phyloP scores from a whole-genome alignment of 257 asterid genomes.

The Henckelia pumila region DNA sequence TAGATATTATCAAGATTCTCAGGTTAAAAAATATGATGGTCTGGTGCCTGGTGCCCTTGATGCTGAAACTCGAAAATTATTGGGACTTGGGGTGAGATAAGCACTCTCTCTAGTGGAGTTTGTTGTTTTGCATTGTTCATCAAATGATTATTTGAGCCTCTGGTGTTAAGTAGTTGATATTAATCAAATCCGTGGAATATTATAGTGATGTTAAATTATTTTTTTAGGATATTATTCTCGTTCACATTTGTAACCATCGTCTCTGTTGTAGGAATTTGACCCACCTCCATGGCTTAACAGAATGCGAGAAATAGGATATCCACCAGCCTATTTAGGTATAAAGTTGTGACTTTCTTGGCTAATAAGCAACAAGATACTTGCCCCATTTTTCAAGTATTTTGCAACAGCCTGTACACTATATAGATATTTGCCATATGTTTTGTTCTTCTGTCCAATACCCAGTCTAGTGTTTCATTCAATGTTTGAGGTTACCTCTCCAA shows the following conservation, averaged over 20 bases:
- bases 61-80: conserved; percentile 70
- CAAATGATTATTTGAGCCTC: not conserved
- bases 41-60: conserved; percentile 82
- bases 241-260: not conserved
- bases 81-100: conserved; percentile 86
- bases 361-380: too few relatives aligned
- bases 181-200: conserved; percentile 10
- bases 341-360: not conserved
- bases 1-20: conserved; percentile 81
- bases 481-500: not conserved
- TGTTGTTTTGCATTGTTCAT: conserved; percentile 8
- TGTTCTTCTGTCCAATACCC: not conserved
- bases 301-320: conserved; percentile 97
- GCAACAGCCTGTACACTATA: not conserved
- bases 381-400: not conserved
- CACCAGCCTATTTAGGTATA: conserved; percentile 93
- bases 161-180: conserved; percentile 1
- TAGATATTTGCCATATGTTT: not conserved
- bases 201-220: not conserved
- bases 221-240: not conserved
- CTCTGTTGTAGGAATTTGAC: conserved; percentile 65
- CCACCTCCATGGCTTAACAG: conserved; percentile 99
- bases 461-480: not conserved
- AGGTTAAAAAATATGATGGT: conserved; percentile 85
- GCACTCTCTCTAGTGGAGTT: conserved; percentile 14